Percentiles rank a stretch among this genome's conserved stretches.
Evolutionary conservation across 352 stramenopile genomes (phyloP).

Genomic region (Phytophthora pseudosyringae): DNA sequence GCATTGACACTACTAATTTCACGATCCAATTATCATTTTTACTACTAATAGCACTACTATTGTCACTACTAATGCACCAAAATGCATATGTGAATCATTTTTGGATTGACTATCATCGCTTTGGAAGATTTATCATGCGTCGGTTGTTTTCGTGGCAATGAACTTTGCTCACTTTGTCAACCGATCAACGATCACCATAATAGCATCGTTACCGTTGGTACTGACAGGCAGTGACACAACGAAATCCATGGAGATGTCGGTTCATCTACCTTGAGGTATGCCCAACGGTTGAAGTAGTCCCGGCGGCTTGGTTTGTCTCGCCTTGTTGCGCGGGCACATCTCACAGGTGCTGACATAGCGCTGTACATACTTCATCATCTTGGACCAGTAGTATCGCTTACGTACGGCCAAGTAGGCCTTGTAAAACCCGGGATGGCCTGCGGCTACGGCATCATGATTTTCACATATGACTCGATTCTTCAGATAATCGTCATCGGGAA

Average conservation of each 20-base stretch:
- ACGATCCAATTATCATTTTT: no score
- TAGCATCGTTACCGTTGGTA: neutral
- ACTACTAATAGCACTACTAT: no score
- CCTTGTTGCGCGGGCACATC: slow-evolving; percentile 31
- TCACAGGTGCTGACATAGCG: slow-evolving; percentile 31
- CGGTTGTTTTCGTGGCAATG: slow-evolving; percentile 6
- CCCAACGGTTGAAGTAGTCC: slow-evolving; percentile 16
- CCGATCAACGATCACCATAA: slow-evolving; percentile 13
- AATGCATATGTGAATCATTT: no score
- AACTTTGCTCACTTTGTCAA: slow-evolving; percentile 14
- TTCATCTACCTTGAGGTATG: slow-evolving; percentile 12
- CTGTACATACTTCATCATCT: slow-evolving; percentile 26
- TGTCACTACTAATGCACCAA: no score
- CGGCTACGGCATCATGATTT: slow-evolving; percentile 12
- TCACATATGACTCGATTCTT: slow-evolving; percentile 24
- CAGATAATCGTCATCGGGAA: slow-evolving; percentile 24
- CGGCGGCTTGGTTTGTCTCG: slow-evolving; percentile 19
- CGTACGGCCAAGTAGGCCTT: neutral
- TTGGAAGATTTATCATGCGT: no score
- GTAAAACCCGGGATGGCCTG: neutral
- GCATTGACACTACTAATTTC: no score
- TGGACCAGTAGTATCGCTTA: neutral
- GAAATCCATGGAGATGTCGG: slow-evolving; percentile 11
- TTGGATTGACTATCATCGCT: no score
- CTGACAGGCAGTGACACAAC: neutral